Percentiles rank a stretch among this genome's conserved stretches.
phyloP scores from a whole-genome alignment of 176 grass and related monocot genomes.

The Paspalum vaginatum region DNA sequence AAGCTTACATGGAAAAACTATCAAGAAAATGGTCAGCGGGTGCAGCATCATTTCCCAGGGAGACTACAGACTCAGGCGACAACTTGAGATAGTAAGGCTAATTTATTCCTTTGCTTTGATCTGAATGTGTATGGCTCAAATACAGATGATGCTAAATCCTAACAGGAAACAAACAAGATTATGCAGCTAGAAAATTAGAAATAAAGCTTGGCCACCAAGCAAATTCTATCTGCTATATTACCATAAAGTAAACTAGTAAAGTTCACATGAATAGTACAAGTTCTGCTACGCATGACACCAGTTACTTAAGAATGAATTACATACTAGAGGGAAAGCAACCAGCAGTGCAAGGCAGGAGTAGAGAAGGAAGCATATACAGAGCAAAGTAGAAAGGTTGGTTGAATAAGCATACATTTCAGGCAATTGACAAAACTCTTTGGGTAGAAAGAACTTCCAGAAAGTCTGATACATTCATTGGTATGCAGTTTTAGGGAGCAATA shows the following conservation, averaged over 20 bases:
- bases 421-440: slow-evolving; percentile 1
- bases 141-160: no score
- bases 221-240: not conserved
- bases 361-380: not conserved
- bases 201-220: not conserved
- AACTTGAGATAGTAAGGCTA: no score
- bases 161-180: no score
- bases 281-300: not conserved
- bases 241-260: not conserved
- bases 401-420: slow-evolving; percentile 27
- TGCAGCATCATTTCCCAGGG: no score
- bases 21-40: not conserved
- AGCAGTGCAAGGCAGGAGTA: not conserved
- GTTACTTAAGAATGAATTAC: not conserved
- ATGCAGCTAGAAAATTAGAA: not conserved
- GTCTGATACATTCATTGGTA: slow-evolving; percentile 22
- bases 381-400: not conserved
- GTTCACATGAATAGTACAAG: not conserved
- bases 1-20: not conserved
- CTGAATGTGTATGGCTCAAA: no score
- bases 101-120: no score
- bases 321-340: not conserved
- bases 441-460: slow-evolving; percentile 33
- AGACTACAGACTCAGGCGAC: no score
- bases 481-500: slow-evolving; percentile 50